Base-by-base conservation (phyloP, 1,139 yeast genomes). In the Hansenula sp. region DNA sequence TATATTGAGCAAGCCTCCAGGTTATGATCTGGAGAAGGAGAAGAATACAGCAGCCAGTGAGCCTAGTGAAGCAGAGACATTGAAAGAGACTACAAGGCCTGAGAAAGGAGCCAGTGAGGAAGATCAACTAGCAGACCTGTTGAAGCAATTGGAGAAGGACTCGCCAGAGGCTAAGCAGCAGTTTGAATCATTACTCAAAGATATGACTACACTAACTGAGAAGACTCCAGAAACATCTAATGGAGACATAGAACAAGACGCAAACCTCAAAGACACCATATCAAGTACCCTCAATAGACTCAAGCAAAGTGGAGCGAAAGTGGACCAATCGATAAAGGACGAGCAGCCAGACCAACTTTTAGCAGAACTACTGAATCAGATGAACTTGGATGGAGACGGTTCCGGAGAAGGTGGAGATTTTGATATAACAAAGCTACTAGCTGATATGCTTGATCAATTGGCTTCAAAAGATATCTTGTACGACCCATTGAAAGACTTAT, bases 381-480 rank as follows among this genome's bases (percentile, higher is more conserved):
- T 73, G 39, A 56, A 54, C 8, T 43, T 75, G 36, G 77, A 52
- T 5, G 60, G 55, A 11, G 55, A 49, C 27, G 56, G 42, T 9
- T 68, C 61, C 8, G 71, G 62, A 13, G 68, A 60, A 2, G 71
- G 59, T 10, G 76, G 66, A 10, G 70, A 62, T 20, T 62, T 78
- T 54, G 79, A 76, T 69, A 71, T 74, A 50, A 74, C 84, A 39
- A 78, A 79, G 47, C 69, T 90, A 34, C 69, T 90, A 47, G 75
- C 77, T 22, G 89, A 85, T 40, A 82, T 90, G 82, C 71, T 92
- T 55, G 83, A 82, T 46, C 94, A 88, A 59, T 73, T 92, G 61
- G 79, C 94, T 17, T 81, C 95, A 8, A 90, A 88, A 59, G 94
- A 83, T 43, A 87, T 90, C 25, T 70, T 92, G 37, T 90, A 87